phyloP scores from a whole-genome alignment of 1,284 basidiomycete species.

The Irpex sp. region DNA sequence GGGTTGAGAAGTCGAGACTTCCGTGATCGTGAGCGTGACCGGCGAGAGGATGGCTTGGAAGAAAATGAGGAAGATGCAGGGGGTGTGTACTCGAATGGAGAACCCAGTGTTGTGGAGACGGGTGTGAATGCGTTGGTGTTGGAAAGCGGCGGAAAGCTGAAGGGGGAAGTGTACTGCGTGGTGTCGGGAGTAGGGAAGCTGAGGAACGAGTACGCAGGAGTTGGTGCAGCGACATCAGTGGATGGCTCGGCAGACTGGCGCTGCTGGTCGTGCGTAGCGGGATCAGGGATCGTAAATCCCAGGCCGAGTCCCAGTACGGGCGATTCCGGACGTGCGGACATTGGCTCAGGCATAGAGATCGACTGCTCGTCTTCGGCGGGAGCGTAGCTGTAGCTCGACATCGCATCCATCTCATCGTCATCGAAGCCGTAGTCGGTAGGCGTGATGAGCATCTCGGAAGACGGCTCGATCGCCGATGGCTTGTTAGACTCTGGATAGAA shows the following conservation, averaged over 20 bases:
- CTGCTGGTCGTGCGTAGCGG: constrained; percentile 13
- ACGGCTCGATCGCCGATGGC: constrained; percentile 18
- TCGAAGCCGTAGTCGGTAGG: constrained; percentile 18
- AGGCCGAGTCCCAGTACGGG: constrained; percentile 23
- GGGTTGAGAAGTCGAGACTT: constrained; percentile 36
- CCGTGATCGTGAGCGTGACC: constrained; percentile 19
- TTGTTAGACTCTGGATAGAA: constrained; percentile 21
- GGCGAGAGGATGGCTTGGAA: constrained; percentile 23
- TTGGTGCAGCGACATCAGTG: constrained; percentile 17
- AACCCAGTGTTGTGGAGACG: constrained; percentile 11
- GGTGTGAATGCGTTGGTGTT: constrained; percentile 18
- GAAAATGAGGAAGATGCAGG: constrained; percentile 27
- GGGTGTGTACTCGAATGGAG: constrained; percentile 19
- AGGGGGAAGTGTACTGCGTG: not conserved
- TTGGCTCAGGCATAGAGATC: constrained; percentile 3
- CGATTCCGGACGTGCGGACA: constrained; percentile 23
- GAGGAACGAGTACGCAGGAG: constrained; percentile 26
- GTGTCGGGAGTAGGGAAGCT: constrained; percentile 18
- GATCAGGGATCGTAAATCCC: constrained; percentile 10
- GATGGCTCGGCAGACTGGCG: constrained; percentile 17
- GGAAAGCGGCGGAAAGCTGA: constrained; percentile 14
- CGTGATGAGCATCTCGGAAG: constrained; percentile 24
- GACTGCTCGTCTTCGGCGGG: constrained; percentile 21
- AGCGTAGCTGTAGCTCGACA: constrained; percentile 21
- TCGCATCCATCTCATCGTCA: constrained; percentile 22